Evolutionary conservation across 164 flowering plant genomes (phyloP), one percentile per base, ranked within the genome.

Genomic region (Dillenia turbinata): DNA sequence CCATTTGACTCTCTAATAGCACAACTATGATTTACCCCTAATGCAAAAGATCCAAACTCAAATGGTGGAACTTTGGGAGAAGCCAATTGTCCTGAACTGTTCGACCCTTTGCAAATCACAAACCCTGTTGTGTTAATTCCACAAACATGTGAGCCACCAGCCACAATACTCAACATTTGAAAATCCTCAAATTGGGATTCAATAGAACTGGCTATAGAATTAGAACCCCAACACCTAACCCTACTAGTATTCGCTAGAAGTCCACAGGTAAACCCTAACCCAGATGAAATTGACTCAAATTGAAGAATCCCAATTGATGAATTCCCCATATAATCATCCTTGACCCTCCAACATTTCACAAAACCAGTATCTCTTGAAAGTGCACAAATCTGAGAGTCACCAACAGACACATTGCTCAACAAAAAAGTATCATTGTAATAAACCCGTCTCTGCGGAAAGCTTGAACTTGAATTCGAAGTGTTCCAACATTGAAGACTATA

Each of bases 301-400:
- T 8, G 50, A 2, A 9, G 16, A n/a, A 1, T 56, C 19, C 47
- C 14, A 8, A 74, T 70, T 9, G 52, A 44, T 10, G 16, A 60
- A 11, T 24, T 26, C 46, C 44, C 47, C 7, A 33, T 33, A 33
- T 33, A 33, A 15, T 19, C 19, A 8, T 3, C 14, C 9, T 33
- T 65, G 0, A 74, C 82, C 57, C 99, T 76, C 97, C 96, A 91
- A 68, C 99, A 94, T 9, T 17, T 54, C 2, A 71, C 75, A 1
- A 33, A 17, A 1, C 76, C 72, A 1, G 83, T 66, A 12, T 50
- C 66, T 9, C 59, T 69, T 14, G 68, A 73, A 0, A 85, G 55
- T 22, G 83, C 93, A 62, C 97, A 94, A 17, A 89, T 74, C n/a
- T 88, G 91, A 17, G 63, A 57, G 12, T 81, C 90, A 0, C 98